These are phyloP conservation scores for Fusarium sp. DNA, from an alignment of 2,329 filamentous ascomycete genomes.

Conservation along the genomic window DNA sequence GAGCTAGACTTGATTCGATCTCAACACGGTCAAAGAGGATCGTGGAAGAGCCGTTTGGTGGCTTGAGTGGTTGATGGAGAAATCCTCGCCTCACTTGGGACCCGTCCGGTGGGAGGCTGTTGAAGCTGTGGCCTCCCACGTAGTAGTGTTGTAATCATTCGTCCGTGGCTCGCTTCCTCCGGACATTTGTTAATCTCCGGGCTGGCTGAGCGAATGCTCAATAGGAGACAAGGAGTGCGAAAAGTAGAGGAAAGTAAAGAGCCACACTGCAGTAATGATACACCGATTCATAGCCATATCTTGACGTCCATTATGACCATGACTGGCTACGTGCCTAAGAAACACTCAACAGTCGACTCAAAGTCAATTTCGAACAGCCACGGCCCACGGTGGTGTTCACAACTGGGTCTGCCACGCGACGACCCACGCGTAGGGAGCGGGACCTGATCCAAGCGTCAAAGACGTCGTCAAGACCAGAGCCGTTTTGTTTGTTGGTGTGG, in stretches of 20 bases:
- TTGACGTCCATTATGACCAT: slow-evolving; percentile 14
- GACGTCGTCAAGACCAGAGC: slow-evolving; percentile 24
- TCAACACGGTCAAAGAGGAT: background rate
- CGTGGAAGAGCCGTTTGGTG: background rate
- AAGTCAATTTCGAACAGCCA: slow-evolving; percentile 36
- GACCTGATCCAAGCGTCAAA: slow-evolving; percentile 40
- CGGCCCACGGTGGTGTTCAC: slow-evolving; percentile 31
- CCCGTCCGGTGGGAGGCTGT: background rate
- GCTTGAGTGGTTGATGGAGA: background rate
- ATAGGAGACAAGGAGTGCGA: background rate
- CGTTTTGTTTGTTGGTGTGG: slow-evolving; percentile 35
- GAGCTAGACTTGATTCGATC: slow-evolving; percentile 15
- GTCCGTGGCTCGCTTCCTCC: slow-evolving; percentile 1
- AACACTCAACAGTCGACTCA: slow-evolving; percentile 25
- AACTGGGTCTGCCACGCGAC: slow-evolving; percentile 44
- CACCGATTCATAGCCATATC: background rate
- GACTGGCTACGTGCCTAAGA: background rate
- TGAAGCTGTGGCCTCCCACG: background rate
- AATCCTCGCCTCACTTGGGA: background rate
- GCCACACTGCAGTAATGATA: background rate
- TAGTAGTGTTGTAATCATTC: slow-evolving; percentile 7
- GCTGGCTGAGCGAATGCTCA: slow-evolving; percentile 10
- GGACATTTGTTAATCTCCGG: slow-evolving; percentile 11
- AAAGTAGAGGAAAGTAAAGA: background rate
- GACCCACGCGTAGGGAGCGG: slow-evolving; percentile 40